phyloP scores from a whole-genome alignment of 2,329 filamentous ascomycete genomes.

The Paracorniculantispora psalliotae region DNA sequence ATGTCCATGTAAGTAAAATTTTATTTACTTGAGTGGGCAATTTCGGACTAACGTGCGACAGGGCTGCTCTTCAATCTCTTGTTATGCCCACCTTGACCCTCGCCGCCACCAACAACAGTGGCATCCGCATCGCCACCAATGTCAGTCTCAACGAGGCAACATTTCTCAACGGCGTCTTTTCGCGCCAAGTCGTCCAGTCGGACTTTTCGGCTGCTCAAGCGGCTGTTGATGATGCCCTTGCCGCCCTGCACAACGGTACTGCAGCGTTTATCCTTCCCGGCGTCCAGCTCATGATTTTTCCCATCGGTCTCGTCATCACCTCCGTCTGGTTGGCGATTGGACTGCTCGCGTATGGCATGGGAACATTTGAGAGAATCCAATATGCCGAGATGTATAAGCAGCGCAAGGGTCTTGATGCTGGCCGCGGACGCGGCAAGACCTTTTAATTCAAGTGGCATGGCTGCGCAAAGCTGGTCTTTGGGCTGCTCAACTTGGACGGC shows the following conservation, averaged over 20 bases:
- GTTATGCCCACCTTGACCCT: slow-evolving; percentile 66
- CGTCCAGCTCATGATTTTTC: slow-evolving; percentile 62
- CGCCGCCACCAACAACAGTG: slow-evolving; percentile 48
- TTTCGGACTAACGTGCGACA: slow-evolving; percentile 23
- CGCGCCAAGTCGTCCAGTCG: slow-evolving; percentile 50
- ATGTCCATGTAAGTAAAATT: slow-evolving; percentile 56
- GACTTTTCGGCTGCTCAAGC: slow-evolving; percentile 43
- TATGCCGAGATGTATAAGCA: slow-evolving; percentile 60
- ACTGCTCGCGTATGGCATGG: slow-evolving; percentile 53
- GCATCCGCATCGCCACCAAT: slow-evolving; percentile 53
- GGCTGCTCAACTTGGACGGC: not conserved
- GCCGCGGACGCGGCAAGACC: not conserved
- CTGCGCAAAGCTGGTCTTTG: not conserved
- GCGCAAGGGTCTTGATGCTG: slow-evolving; percentile 17
- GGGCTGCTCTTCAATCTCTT: slow-evolving; percentile 54
- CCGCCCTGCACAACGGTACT: slow-evolving; percentile 43
- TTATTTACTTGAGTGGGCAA: not conserved
- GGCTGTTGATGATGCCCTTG: slow-evolving; percentile 44
- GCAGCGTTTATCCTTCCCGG: slow-evolving; percentile 67
- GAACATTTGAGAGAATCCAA: slow-evolving; percentile 61
- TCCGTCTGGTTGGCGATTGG: slow-evolving; percentile 57
- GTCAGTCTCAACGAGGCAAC: slow-evolving; percentile 66
- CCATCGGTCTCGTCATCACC: slow-evolving; percentile 63
- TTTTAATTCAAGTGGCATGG: not conserved
- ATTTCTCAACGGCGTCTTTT: slow-evolving; percentile 68